phyloP scores from a whole-genome alignment of 495 filamentous ascomycete species.

The Lepidopterella palustris region DNA sequence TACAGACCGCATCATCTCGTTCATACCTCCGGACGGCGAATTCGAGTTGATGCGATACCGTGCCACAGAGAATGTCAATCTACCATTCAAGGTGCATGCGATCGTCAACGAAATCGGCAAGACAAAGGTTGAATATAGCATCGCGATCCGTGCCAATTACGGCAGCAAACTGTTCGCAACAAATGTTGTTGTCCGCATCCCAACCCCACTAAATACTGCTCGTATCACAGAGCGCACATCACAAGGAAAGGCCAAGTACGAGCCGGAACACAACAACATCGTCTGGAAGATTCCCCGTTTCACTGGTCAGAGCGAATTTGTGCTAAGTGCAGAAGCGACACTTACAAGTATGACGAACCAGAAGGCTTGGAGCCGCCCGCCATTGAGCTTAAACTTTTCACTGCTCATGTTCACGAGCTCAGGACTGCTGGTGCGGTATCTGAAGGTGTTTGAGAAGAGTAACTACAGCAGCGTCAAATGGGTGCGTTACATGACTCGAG shows the following conservation, averaged over 20 bases:
- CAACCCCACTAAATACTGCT: constrained; percentile 94
- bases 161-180: constrained; percentile 94
- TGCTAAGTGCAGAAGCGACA: constrained; percentile 87
- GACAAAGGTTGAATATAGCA: constrained; percentile 97
- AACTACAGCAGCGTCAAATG: constrained; percentile 99
- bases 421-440: constrained; percentile 84
- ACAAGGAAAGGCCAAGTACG: constrained; percentile 97
- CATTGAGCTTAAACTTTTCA: constrained; percentile 83
- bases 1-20: constrained; percentile 93
- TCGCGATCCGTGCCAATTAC: constrained; percentile 95
- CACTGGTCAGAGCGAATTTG: constrained; percentile 90
- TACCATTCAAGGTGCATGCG: constrained; percentile 97
- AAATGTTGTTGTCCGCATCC: constrained; percentile 92
- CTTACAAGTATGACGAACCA: constrained; percentile 97
- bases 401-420: constrained; percentile 97
- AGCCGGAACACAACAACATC: constrained; percentile 95
- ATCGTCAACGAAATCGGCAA: constrained; percentile 97
- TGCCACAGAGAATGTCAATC: constrained; percentile 98
- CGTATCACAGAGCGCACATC: constrained; percentile 87
- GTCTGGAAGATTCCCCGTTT: constrained; percentile 99
- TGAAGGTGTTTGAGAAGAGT: constrained; percentile 99
- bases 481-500: constrained; percentile 98
- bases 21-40: constrained; percentile 95
- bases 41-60: constrained; percentile 99
- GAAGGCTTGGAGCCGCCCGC: constrained; percentile 93